Evolutionary conservation across 352 stramenopile species (phyloP), one percentile per base, ranked within the genome.

Genomic region (Phytophthora colocasiae): DNA sequence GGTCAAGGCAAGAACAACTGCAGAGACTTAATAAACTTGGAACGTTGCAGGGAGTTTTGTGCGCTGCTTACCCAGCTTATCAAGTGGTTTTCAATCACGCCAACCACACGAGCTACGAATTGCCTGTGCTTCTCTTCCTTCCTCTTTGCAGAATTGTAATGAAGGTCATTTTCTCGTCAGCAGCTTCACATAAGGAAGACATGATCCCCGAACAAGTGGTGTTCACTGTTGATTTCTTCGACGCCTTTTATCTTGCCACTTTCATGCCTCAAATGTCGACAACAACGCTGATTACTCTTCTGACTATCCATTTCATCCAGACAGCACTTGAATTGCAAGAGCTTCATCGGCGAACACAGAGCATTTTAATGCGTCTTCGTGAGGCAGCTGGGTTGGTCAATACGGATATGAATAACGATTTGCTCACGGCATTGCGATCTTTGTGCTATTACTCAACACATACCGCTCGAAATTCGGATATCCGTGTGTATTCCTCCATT

Each of bases 141-240:
- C 47, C 58, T 3, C 14, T 66, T 9, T 43, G 53, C 14, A 58
- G 46, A 31, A 14, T 66, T 19, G 22, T 66, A 2, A 46, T 50
- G 49, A 65, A 58, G 31, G 45, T 9, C 15, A 38, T 58, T 8
- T 24, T 58, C 4, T 8, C 10, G 14, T 32, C 15, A 8, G 31
- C 17, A 22, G 24, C 44, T 19, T 34, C 24, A 4, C 38, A 66
- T 29, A 58, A 59, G 26, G 29, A 66, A 44, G 47, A 66, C 31
- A 38, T 41, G 48, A 66, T 66, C 15, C 58, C 58, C 2, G 48
- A 53, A 34, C 19, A 58, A 58, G 47, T 66, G 6, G 31, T 66
- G n/a, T 66, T 66, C 19, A 53, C 47, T 7, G 39, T 66, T 12
- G 53, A 69, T 7, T 63, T 69, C 34, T 69, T 69, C 29, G 53